Conservation (phyloP, 2,329 filamentous ascomycete genomes). For the Escovopsis sp. region DNA sequence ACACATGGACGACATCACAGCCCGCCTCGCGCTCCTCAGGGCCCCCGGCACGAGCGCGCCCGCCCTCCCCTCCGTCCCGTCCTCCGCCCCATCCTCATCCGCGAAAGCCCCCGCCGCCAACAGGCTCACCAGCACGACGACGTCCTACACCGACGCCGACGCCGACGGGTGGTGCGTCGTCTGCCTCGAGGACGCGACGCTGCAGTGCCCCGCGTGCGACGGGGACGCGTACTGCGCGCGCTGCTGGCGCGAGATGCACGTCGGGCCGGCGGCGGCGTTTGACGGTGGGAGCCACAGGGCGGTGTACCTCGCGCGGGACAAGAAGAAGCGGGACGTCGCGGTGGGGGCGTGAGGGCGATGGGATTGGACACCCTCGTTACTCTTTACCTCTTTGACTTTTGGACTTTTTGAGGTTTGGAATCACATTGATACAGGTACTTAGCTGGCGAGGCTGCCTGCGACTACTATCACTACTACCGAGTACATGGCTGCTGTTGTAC, state of each 20-base stretch:
- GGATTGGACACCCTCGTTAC: too few species aligned
- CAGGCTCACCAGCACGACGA: constrained; percentile 21
- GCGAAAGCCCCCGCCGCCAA: constrained; percentile 18
- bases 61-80: constrained; percentile 34
- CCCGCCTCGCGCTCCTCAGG: constrained; percentile 37
- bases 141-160: constrained; percentile 51
- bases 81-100: constrained; percentile 21
- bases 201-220: constrained; percentile 60
- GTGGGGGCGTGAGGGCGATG: constrained; percentile 17
- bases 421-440: too few species aligned
- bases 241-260: constrained; percentile 74
- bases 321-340: constrained; percentile 21
- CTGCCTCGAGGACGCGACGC: constrained; percentile 62
- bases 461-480: too few species aligned
- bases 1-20: constrained; percentile 30
- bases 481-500: too few species aligned
- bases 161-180: constrained; percentile 68
- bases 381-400: too few species aligned
- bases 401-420: too few species aligned
- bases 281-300: constrained; percentile 59
- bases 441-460: too few species aligned
- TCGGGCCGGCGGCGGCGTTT: constrained; percentile 50
- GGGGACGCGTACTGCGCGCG: constrained; percentile 57
- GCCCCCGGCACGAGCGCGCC: constrained; percentile 20
- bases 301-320: constrained; percentile 37